These are phyloP conservation scores for Podila clonocystis DNA, from an alignment of 192 early-diverging fungal species.

Conservation along the genomic window DNA sequence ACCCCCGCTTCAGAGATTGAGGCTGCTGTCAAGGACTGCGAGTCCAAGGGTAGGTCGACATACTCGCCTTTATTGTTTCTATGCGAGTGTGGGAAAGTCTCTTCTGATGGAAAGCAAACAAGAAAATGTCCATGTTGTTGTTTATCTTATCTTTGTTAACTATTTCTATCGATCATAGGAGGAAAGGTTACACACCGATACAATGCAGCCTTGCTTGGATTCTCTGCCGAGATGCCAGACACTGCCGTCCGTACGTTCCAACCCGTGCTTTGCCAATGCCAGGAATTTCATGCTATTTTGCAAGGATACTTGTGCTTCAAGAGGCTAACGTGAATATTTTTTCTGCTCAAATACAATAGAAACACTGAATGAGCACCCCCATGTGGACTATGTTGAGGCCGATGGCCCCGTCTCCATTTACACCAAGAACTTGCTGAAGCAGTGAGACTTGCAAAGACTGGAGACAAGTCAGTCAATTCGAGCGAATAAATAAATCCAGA, in stretches of 20 bases:
- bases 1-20: slow-evolving; percentile 53
- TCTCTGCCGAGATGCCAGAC: slow-evolving; percentile 67
- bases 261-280: slow-evolving; percentile 32
- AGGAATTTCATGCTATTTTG: neutral
- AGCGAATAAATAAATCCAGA: too few species aligned
- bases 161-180: slow-evolving; percentile 6
- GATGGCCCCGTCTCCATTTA: slow-evolving; percentile 61
- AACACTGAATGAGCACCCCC: neutral
- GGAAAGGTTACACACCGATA: slow-evolving; percentile 57
- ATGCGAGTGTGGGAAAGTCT: neutral
- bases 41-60: slow-evolving; percentile 13
- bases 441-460: neutral
- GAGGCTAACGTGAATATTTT: neutral
- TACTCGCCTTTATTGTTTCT: too few species aligned
- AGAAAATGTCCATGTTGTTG: neutral
- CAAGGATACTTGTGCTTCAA: neutral
- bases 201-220: slow-evolving; percentile 60
- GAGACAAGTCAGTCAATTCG: neutral
- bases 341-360: neutral
- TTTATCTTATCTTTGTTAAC: neutral
- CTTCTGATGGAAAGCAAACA: neutral
- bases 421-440: slow-evolving; percentile 1
- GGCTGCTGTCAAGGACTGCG: slow-evolving; percentile 2
- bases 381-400: slow-evolving; percentile 63
- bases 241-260: slow-evolving; percentile 31